phyloP scores from a whole-genome alignment of 2,329 filamentous ascomycete species.

The Colletotrichum godetiae region DNA sequence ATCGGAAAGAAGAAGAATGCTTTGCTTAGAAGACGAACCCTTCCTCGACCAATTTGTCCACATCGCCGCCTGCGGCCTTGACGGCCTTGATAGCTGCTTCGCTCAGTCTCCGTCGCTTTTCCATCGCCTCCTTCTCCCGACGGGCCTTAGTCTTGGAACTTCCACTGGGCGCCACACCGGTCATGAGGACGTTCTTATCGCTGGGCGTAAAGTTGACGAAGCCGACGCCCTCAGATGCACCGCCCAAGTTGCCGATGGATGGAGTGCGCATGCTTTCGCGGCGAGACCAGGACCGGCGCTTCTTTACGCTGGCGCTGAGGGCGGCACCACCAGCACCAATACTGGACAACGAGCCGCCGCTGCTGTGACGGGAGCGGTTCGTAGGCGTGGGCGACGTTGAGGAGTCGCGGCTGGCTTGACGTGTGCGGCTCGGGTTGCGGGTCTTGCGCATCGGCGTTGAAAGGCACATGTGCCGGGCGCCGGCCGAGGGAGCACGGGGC shows the following conservation, averaged over 20 bases:
- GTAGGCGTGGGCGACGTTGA: slow-evolving; percentile 52
- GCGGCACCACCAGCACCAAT: slow-evolving; percentile 47
- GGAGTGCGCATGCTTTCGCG: slow-evolving; percentile 44
- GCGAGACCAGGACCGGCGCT: slow-evolving; percentile 44
- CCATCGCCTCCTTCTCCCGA: slow-evolving; percentile 86
- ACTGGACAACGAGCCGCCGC: slow-evolving; percentile 48
- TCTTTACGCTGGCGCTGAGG: slow-evolving; percentile 53
- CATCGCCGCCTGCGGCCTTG: slow-evolving; percentile 76
- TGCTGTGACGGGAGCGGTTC: slow-evolving; percentile 50
- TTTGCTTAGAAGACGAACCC: slow-evolving; percentile 55
- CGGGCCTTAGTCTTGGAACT: slow-evolving; percentile 95
- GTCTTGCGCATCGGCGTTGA: slow-evolving; percentile 56
- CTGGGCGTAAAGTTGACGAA: slow-evolving; percentile 93
- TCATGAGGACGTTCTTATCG: slow-evolving; percentile 83
- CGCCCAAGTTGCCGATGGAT: slow-evolving; percentile 43
- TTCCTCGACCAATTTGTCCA: slow-evolving; percentile 63
- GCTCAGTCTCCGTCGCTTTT: slow-evolving; percentile 76
- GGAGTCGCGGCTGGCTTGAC: slow-evolving; percentile 37
- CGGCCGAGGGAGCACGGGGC: slow-evolving; percentile 65
- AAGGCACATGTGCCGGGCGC: slow-evolving; percentile 58
- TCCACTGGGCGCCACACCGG: slow-evolving; percentile 90
- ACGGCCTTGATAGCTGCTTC: slow-evolving; percentile 77
- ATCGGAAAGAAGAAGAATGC: neutral
- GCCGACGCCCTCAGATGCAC: slow-evolving; percentile 53
- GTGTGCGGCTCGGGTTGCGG: slow-evolving; percentile 48